Conservation (phyloP, 2,329 filamentous ascomycete genomes). For the Pseudogymnoascus sp. region DNA sequence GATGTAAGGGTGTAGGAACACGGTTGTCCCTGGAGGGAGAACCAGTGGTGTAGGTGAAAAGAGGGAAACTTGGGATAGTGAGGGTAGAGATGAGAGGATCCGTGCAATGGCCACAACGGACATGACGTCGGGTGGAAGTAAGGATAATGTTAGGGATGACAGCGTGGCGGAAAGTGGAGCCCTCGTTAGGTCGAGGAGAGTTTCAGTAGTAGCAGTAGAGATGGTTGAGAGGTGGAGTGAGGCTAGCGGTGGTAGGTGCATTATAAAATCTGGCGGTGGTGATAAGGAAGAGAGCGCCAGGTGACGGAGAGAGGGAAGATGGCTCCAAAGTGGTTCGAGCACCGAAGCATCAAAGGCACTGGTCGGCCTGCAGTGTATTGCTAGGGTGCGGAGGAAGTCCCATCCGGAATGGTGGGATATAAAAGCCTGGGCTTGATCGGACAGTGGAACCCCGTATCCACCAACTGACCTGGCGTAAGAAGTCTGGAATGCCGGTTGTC, state of each 20-base stretch:
- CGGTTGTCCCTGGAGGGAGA: slow-evolving; percentile 46
- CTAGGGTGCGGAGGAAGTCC: slow-evolving; percentile 45
- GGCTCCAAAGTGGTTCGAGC: slow-evolving; percentile 41
- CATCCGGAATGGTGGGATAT: slow-evolving; percentile 46
- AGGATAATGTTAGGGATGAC: slow-evolving; percentile 37
- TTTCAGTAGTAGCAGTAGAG: slow-evolving; percentile 46
- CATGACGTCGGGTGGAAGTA: slow-evolving; percentile 42
- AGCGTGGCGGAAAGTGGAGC: slow-evolving; percentile 49
- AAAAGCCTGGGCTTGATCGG: slow-evolving; percentile 37
- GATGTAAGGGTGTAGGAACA: slow-evolving; percentile 58
- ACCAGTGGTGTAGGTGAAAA: slow-evolving; percentile 46
- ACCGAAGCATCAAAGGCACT: slow-evolving; percentile 45
- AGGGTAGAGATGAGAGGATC: slow-evolving; percentile 42
- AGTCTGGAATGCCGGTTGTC: background rate
- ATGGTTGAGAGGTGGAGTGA: slow-evolving; percentile 43
- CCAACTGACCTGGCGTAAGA: slow-evolving; percentile 15
- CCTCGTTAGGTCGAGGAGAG: slow-evolving; percentile 48
- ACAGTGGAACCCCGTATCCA: slow-evolving; percentile 33
- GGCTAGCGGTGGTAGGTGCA: slow-evolving; percentile 47
- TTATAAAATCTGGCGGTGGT: slow-evolving; percentile 22
- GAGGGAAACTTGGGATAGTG: slow-evolving; percentile 40
- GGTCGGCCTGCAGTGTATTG: slow-evolving; percentile 50
- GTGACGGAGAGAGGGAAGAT: slow-evolving; percentile 46
- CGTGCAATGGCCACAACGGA: slow-evolving; percentile 49
- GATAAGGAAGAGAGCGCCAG: slow-evolving; percentile 53